These are phyloP conservation scores for Pouteria campechiana DNA, from an alignment of 179 eudicot genomes.

Conservation along the genomic window DNA sequence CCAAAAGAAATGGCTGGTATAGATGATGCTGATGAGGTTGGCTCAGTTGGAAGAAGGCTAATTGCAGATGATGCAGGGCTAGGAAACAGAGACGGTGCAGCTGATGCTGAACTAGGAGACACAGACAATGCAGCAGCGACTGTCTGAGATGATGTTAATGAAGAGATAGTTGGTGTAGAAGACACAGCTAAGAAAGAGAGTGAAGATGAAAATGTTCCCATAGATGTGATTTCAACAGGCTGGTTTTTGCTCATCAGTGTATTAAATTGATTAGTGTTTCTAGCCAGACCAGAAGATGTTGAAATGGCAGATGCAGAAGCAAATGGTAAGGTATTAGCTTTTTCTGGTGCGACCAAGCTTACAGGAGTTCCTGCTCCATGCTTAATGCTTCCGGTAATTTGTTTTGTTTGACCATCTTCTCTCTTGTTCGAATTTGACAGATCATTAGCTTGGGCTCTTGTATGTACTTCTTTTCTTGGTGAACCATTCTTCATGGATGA, in stretches of 20 bases:
- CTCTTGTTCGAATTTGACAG: slow-evolving; percentile 12
- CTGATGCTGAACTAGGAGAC: slow-evolving; percentile 16
- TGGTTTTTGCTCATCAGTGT: slow-evolving; percentile 15
- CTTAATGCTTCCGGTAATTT: slow-evolving; percentile 14
- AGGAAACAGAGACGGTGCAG: slow-evolving; percentile 13
- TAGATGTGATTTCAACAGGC: slow-evolving; percentile 2
- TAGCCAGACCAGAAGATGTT: slow-evolving; percentile 8
- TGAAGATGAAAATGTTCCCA: too few relatives aligned
- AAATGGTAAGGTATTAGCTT: slow-evolving; percentile 12
- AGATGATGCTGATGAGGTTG: slow-evolving; percentile 16
- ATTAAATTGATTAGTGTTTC: slow-evolving; percentile 11
- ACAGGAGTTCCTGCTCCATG: slow-evolving; percentile 8
- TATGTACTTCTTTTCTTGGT: too few relatives aligned
- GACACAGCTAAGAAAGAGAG: too few relatives aligned
- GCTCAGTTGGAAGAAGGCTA: slow-evolving; percentile 18
- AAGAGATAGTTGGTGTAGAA: too few relatives aligned
- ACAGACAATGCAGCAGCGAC: slow-evolving; percentile 11
- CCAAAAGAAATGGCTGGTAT: slow-evolving; percentile 4
- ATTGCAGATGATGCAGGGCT: too few relatives aligned
- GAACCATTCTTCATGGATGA: too few relatives aligned
- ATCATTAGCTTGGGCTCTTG: slow-evolving; percentile 18
- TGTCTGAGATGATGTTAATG: slow-evolving; percentile 9
- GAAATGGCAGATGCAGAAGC: slow-evolving; percentile 6
- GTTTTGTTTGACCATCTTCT: slow-evolving; percentile 9
- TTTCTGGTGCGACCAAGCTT: slow-evolving; percentile 14